A percentile compares a stretch with the other conserved stretches of the same genome.
Evolutionary conservation across 2,329 filamentous ascomycete species (phyloP).

Genomic region (Epichloe typhina): DNA sequence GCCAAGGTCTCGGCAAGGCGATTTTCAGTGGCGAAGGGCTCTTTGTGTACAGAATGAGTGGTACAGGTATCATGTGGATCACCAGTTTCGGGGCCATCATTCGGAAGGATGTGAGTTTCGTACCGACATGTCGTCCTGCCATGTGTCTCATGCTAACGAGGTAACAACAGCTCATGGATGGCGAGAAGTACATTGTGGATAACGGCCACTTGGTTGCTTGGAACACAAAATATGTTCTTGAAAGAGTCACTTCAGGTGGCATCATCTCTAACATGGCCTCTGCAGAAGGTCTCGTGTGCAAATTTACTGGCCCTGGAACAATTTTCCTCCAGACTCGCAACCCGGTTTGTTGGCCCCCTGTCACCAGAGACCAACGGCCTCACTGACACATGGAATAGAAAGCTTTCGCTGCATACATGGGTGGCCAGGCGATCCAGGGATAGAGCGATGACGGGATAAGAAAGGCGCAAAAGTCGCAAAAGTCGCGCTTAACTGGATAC

Average conservation of each 20-base stretch:
- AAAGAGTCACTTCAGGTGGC: constrained; percentile 80
- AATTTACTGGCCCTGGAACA: constrained; percentile 82
- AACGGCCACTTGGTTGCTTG: constrained; percentile 91
- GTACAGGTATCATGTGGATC: constrained; percentile 73
- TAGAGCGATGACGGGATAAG: constrained; percentile 3
- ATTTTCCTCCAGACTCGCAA: constrained; percentile 91
- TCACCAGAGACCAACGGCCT: neutral
- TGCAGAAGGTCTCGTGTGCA: constrained; percentile 84
- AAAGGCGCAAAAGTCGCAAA: neutral
- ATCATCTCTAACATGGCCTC: constrained; percentile 78
- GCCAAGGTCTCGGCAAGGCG: constrained; percentile 74
- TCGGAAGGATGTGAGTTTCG: constrained; percentile 60
- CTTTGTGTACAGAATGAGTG: constrained; percentile 78
- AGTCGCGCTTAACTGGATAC: neutral
- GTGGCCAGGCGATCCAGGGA: constrained; percentile 28
- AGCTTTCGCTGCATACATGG: constrained; percentile 39
- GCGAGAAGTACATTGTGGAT: constrained; percentile 83
- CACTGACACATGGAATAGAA: constrained; percentile 20
- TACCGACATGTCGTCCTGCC: neutral
- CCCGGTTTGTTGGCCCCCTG: constrained; percentile 33
- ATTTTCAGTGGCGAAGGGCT: constrained; percentile 90
- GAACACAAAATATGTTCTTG: constrained; percentile 89
- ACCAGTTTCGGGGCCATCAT: constrained; percentile 93
- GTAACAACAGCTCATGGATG: constrained; percentile 36
- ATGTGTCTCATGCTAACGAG: neutral